Conservation (phyloP, 2,329 filamentous ascomycete species). For the Colletotrichum nymphaeae region DNA sequence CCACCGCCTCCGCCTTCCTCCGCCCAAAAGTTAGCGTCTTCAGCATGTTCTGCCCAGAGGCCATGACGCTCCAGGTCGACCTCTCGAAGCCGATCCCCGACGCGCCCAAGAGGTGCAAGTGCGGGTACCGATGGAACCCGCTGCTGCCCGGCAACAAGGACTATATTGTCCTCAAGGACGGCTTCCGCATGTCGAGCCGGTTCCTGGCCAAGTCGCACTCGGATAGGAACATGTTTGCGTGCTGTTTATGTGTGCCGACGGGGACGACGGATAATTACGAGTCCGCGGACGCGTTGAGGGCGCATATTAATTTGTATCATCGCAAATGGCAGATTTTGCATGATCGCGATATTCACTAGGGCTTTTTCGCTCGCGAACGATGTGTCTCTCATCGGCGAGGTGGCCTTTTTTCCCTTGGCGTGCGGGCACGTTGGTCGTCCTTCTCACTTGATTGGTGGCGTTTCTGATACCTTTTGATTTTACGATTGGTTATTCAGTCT, state of each 20-base stretch:
- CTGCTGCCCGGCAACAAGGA: slow-evolving; percentile 30
- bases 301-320: slow-evolving; percentile 51
- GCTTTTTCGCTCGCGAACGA: too few relatives aligned
- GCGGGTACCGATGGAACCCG: slow-evolving; percentile 49
- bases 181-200: slow-evolving; percentile 50
- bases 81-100: slow-evolving; percentile 43
- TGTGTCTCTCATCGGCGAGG: background rate
- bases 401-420: background rate
- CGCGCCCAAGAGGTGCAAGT: slow-evolving; percentile 42
- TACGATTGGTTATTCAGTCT: background rate
- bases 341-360: slow-evolving; percentile 40
- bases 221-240: slow-evolving; percentile 46
- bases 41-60: slow-evolving; percentile 52
- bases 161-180: slow-evolving; percentile 48
- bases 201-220: slow-evolving; percentile 56
- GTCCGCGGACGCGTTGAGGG: slow-evolving; percentile 43
- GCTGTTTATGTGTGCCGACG: slow-evolving; percentile 52
- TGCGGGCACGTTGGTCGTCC: background rate
- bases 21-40: slow-evolving; percentile 52
- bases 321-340: slow-evolving; percentile 57
- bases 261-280: slow-evolving; percentile 48
- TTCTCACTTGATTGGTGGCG: background rate
- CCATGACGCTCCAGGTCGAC: slow-evolving; percentile 53
- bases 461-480: background rate
- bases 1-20: slow-evolving; percentile 5